Conservation (phyloP, 83 land plant genomes). For the Thuja plicata region DNA sequence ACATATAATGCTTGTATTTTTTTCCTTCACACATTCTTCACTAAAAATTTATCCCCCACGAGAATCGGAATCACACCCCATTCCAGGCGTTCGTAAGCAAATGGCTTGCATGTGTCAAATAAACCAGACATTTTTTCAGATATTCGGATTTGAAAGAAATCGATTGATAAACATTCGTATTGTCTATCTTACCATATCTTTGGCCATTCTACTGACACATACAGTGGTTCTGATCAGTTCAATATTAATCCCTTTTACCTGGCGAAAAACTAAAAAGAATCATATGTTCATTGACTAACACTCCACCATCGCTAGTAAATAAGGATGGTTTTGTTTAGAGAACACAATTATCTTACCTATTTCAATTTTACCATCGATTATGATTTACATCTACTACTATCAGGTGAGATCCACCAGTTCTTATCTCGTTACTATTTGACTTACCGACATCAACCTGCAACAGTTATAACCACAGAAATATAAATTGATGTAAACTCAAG, state of each 20-base stretch:
- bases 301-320: neutral
- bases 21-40: neutral
- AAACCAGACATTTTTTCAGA: neutral
- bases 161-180: neutral
- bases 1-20: neutral
- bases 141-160: neutral
- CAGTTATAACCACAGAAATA: neutral
- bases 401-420: neutral
- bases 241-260: neutral
- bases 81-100: neutral
- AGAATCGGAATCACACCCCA: neutral
- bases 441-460: neutral
- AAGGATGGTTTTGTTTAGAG: neutral
- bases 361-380: neutral
- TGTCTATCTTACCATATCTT: neutral
- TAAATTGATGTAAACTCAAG: neutral
- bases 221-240: neutral
- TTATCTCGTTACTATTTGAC: neutral
- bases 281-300: neutral
- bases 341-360: neutral
- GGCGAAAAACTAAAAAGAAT: neutral
- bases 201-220: neutral
- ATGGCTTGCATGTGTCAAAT: neutral
- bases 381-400: neutral
- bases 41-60: neutral